A percentile compares a stretch with the other conserved stretches of the same genome.
Conservation (phyloP, 164 flowering plant species). For the Hamamelis virginiana region DNA sequence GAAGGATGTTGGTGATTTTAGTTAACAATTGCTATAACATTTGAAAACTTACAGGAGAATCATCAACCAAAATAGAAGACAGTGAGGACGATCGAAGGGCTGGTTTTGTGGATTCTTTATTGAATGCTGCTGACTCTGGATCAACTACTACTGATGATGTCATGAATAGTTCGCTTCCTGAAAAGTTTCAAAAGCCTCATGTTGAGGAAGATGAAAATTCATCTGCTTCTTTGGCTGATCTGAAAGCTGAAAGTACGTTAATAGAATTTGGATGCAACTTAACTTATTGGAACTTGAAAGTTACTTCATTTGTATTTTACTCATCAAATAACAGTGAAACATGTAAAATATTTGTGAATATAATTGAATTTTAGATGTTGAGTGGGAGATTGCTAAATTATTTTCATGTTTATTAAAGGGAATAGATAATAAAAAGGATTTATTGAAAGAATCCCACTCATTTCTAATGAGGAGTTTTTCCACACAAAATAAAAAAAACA, state of each 20-base stretch:
- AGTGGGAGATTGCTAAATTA: too few species aligned
- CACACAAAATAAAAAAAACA: too few species aligned
- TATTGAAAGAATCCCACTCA: neutral
- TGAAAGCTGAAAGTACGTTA: conserved; percentile 42
- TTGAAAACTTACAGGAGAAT: conserved; percentile 49
- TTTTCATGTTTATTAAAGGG: too few species aligned
- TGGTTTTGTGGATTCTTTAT: conserved; percentile 71
- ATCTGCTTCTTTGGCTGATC: conserved; percentile 19
- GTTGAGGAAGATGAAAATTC: conserved; percentile 21
- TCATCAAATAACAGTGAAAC: neutral
- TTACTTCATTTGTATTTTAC: neutral
- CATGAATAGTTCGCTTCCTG: conserved; percentile 17
- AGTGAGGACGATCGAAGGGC: conserved; percentile 59
- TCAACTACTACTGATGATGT: conserved; percentile 16
- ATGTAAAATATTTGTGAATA: neutral
- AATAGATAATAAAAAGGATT: too few species aligned
- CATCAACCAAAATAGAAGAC: conserved; percentile 34
- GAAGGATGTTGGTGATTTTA: neutral
- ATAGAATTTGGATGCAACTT: conserved; percentile 2
- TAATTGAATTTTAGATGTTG: too few species aligned
- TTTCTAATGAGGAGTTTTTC: neutral
- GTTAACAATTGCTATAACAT: conserved; percentile 8
- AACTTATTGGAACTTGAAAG: conserved; percentile 1
- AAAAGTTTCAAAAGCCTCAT: conserved; percentile 22
- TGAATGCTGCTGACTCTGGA: conserved; percentile 34